phyloP scores from a whole-genome alignment of 441 rosid species.

The Populus tomentosa region DNA sequence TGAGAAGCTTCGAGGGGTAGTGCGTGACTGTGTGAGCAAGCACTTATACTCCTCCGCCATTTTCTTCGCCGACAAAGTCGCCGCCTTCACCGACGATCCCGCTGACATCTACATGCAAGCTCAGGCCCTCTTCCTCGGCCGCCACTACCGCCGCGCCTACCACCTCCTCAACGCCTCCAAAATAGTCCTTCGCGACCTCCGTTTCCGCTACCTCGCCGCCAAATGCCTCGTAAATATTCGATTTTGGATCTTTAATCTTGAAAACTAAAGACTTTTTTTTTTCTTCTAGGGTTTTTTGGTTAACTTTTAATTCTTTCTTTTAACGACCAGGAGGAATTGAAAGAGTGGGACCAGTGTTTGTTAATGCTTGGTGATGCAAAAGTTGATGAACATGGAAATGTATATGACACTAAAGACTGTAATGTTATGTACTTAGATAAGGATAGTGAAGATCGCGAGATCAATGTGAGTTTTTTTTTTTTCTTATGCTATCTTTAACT shows the following conservation, averaged over 20 bases:
- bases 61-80: conserved; percentile 93
- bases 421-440: conserved; percentile 66
- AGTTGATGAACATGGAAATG: conserved; percentile 83
- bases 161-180: conserved; percentile 88
- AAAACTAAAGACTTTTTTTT: neutral
- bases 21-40: conserved; percentile 91
- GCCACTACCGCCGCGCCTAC: conserved; percentile 90
- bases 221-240: conserved; percentile 64
- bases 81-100: conserved; percentile 72
- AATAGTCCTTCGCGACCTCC: conserved; percentile 89
- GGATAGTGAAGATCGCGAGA: conserved; percentile 93
- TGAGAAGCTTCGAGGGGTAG: conserved; percentile 87
- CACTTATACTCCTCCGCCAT: conserved; percentile 93
- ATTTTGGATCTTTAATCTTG: neutral
- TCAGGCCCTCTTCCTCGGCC: conserved; percentile 92
- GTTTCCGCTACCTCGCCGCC: conserved; percentile 94
- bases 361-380: conserved; percentile 83
- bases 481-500: neutral
- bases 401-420: conserved; percentile 63
- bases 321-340: conserved; percentile 71
- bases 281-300: neutral
- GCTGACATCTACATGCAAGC: conserved; percentile 95
- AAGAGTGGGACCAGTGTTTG: conserved; percentile 97
- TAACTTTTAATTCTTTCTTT: neutral
- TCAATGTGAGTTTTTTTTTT: conserved; percentile 47